Conservation (phyloP, 75 land plant genomes). For the Sequoiadendron giganteum region DNA sequence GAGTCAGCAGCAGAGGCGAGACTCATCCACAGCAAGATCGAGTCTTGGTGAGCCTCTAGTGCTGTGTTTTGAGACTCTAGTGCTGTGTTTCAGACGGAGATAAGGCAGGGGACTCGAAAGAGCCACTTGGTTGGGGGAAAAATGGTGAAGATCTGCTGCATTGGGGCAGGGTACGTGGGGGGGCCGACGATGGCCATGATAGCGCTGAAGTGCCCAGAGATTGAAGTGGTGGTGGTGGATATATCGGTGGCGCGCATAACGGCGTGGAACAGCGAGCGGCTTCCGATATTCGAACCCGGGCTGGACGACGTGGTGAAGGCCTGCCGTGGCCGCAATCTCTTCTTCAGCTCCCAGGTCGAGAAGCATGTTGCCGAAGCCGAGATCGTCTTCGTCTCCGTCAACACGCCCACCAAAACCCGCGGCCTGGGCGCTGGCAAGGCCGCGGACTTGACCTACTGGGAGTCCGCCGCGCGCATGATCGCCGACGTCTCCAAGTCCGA, state of each 20-base stretch:
- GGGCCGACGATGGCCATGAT: conserved; percentile 95
- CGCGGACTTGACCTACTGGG: conserved; percentile 48
- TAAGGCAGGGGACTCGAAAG: not conserved
- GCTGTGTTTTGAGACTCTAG: too few relatives aligned
- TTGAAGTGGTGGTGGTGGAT: conserved; percentile 85
- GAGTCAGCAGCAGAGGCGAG: too few relatives aligned
- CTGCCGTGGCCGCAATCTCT: conserved; percentile 68
- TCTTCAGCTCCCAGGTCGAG: conserved; percentile 83
- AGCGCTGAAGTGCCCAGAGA: conserved; percentile 76
- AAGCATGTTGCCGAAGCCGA: conserved; percentile 59
- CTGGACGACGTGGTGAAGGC: conserved; percentile 78
- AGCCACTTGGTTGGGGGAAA: not conserved
- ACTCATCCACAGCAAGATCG: too few relatives aligned
- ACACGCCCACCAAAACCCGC: conserved; percentile 89
- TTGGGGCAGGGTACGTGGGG: conserved; percentile 89
- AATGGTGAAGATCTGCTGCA: conserved; percentile 81
- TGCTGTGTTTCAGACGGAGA: too few relatives aligned
- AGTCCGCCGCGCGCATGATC: conserved; percentile 59
- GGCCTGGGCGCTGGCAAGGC: conserved; percentile 68
- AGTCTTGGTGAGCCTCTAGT: too few relatives aligned
- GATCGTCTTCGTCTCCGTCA: conserved; percentile 73
- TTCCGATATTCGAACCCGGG: conserved; percentile 90
- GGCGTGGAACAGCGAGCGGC: conserved; percentile 88
- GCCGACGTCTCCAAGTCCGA: conserved; percentile 76
- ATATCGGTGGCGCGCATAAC: conserved; percentile 60